Evolutionary conservation across 441 rosid genomes (phyloP).

Genomic region (Croton laevigatus): DNA sequence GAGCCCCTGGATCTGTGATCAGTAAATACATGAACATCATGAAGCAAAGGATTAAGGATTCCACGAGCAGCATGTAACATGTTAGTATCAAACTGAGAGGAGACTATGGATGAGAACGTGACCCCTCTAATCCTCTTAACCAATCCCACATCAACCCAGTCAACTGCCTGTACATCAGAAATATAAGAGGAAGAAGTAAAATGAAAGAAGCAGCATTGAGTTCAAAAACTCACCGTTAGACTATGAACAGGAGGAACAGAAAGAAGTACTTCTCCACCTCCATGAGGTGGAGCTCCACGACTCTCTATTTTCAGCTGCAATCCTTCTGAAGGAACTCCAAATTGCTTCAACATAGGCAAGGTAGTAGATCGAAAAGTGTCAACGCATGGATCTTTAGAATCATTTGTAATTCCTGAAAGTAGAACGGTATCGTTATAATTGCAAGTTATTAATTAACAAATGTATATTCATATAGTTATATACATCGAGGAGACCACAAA

Average conservation of each 20-base stretch:
- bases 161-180: slow-evolving; percentile 50
- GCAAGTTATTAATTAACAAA: not conserved
- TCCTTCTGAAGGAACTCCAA: slow-evolving; percentile 79
- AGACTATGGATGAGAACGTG: slow-evolving; percentile 71
- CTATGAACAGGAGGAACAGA: slow-evolving; percentile 58
- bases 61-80: slow-evolving; percentile 88
- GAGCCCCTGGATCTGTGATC: slow-evolving; percentile 64
- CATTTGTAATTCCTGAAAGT: slow-evolving; percentile 76
- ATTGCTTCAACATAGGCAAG: slow-evolving; percentile 62
- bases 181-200: slow-evolving; percentile 12
- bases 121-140: slow-evolving; percentile 84
- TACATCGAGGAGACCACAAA: not conserved
- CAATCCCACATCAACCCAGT: slow-evolving; percentile 86
- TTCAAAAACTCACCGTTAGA: slow-evolving; percentile 38
- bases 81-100: slow-evolving; percentile 67
- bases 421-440: not conserved
- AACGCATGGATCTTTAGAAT: slow-evolving; percentile 67
- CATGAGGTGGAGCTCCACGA: slow-evolving; percentile 73
- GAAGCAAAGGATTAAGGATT: slow-evolving; percentile 73
- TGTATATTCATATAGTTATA: not conserved
- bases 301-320: slow-evolving; percentile 65
- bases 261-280: slow-evolving; percentile 82
- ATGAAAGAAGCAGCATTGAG: not conserved
- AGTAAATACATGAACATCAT: slow-evolving; percentile 73
- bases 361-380: slow-evolving; percentile 76